A percentile compares a stretch with the other conserved stretches of the same genome.
Evolutionary conservation across 768 basidiomycete species (phyloP).

Genomic region (Cystobasidium onofrii): DNA sequence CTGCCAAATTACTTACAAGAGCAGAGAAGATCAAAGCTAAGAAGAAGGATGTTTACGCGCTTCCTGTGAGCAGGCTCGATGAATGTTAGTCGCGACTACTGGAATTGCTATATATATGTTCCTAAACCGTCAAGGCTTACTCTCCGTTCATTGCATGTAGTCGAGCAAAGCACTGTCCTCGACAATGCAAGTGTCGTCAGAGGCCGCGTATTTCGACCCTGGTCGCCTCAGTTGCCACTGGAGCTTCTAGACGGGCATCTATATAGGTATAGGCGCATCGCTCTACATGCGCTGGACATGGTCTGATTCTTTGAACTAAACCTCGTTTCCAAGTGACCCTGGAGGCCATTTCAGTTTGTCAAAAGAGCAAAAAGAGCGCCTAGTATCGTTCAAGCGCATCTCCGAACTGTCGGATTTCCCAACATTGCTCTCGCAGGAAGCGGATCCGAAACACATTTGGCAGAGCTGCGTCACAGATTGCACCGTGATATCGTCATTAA

Average conservation of each 20-base stretch:
- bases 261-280: not conserved
- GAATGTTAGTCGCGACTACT: slow-evolving; percentile 4
- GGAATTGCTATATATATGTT: not conserved
- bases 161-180: slow-evolving; percentile 6
- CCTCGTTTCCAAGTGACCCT: slow-evolving; percentile 13
- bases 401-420: slow-evolving; percentile 10
- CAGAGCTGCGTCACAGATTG: slow-evolving; percentile 29
- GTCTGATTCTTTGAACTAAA: no score
- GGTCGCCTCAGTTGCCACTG: not conserved
- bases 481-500: slow-evolving; percentile 15
- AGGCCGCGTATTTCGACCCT: not conserved
- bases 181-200: not conserved
- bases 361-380: not conserved
- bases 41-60: not conserved
- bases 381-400: slow-evolving; percentile 15
- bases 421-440: not conserved
- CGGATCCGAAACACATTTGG: not conserved
- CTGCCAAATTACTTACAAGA: slow-evolving; percentile 9
- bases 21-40: slow-evolving; percentile 31
- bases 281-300: no score
- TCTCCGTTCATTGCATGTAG: not conserved
- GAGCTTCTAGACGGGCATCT: not conserved
- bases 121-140: no score
- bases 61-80: not conserved
- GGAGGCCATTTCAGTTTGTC: slow-evolving; percentile 22